Evolutionary conservation across 306 rosid genomes (phyloP), one percentile per base, ranked within the genome.

Genomic region (Corylus avellana): DNA sequence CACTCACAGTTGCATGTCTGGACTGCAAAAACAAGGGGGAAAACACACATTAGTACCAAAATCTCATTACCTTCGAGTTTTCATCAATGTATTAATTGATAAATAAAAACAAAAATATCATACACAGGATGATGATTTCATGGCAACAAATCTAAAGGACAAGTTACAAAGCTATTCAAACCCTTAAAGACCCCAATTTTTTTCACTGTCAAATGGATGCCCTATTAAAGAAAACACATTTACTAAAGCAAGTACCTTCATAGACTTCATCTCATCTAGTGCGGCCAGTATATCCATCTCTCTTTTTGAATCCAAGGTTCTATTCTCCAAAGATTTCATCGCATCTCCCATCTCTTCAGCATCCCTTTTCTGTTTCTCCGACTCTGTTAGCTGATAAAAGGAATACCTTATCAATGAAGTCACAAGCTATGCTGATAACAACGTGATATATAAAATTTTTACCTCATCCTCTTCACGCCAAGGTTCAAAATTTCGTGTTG

Each of bases 211-310:
- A 25, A 25, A 11, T 25, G 59, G 35, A 17, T 48, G 73, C 62
- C 7, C 59, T 39, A 56, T 18, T 18, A 48, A 32, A 79, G 42
- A 74, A 53, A 77, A 59, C 32, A 48, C 77, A 72, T 82, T 67
- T 53, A 73, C 69, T 39, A 58, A 58, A 42, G 74, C 72, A 75
- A 72, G 50, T 92, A 92, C 98, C 98, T 91, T 94, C 98, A 92
- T 92, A 59, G 98, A 94, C 85, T 90, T 94, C 98, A 94, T 94
- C 84, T 94, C 98, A 87, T 94, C 98, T 85, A 94, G 81, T 50
- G 98, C 97, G 68, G 98, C 97, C 79, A 94, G 86, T 79, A 92
- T 91, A 74, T 86, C 90, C 89, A 89, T 86, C 78, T 89, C 90
- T 4, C 89, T 86, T 79, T 94, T 94, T 9, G 98, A 94, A 83